These are phyloP conservation scores for Phytophthora tentaculata DNA, from an alignment of 352 stramenopile genomes.

Conservation along the genomic window DNA sequence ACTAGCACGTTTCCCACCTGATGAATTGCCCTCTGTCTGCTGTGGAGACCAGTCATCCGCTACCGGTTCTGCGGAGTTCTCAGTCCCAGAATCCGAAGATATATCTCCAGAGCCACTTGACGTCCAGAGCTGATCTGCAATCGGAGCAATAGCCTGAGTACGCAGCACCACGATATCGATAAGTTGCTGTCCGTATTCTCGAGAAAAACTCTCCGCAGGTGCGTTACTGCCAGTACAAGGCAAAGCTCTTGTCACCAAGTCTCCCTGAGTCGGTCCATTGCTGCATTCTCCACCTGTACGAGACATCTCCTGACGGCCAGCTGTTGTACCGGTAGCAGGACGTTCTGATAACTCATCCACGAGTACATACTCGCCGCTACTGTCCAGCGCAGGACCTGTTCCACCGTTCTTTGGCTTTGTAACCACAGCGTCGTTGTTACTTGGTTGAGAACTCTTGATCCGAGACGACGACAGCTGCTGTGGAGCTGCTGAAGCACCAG, in stretches of 20 bases:
- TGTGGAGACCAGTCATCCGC: slow-evolving; percentile 23
- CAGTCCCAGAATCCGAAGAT: slow-evolving; percentile 4
- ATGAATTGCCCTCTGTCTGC: slow-evolving; percentile 20
- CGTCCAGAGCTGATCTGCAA: slow-evolving; percentile 71
- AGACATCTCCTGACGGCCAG: slow-evolving; percentile 5
- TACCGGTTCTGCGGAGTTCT: slow-evolving; percentile 6
- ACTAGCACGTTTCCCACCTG: slow-evolving; percentile 25
- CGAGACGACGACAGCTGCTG: slow-evolving; percentile 28
- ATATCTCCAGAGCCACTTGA: slow-evolving; percentile 37
- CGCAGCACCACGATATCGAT: slow-evolving; percentile 71
- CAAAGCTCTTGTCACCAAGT: slow-evolving; percentile 14
- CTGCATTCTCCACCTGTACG: slow-evolving; percentile 10
- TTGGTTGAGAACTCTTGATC: slow-evolving; percentile 19
- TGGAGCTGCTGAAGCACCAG: slow-evolving; percentile 33
- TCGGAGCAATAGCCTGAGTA: slow-evolving; percentile 65
- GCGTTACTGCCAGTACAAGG: slow-evolving; percentile 1
- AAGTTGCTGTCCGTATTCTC: slow-evolving; percentile 61
- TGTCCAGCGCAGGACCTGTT: slow-evolving; percentile 44
- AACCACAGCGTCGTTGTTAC: slow-evolving; percentile 10
- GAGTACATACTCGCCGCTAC: slow-evolving; percentile 71
- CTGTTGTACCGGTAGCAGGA: slow-evolving; percentile 1
- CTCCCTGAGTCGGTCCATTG: neutral
- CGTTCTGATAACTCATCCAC: slow-evolving; percentile 57
- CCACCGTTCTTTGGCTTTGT: slow-evolving; percentile 29
- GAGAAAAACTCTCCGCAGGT: slow-evolving; percentile 32